phyloP scores from a whole-genome alignment of 140 eudicot genomes.

The Bidens hawaiensis region DNA sequence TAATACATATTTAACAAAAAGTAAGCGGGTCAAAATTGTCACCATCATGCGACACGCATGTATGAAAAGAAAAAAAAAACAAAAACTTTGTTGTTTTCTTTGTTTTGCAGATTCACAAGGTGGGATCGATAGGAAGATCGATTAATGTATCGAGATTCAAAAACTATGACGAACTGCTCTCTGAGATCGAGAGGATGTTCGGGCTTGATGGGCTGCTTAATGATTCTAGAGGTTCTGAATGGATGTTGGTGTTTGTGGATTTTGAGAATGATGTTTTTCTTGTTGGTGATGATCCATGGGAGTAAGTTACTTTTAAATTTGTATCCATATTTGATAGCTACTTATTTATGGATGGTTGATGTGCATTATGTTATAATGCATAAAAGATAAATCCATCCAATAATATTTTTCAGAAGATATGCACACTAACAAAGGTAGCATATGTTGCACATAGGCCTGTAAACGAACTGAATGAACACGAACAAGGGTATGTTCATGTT shows the following conservation, averaged over 20 bases:
- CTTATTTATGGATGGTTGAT: neutral
- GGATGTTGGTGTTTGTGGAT: constrained; percentile 90
- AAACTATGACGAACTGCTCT: constrained; percentile 61
- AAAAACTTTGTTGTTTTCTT: neutral
- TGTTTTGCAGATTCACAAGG: constrained; percentile 68
- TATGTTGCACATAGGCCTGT: too few species aligned
- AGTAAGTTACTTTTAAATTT: constrained; percentile 46
- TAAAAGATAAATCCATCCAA: neutral
- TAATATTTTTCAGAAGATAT: too few species aligned
- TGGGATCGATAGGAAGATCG: constrained; percentile 92
- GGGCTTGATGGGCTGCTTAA: constrained; percentile 81
- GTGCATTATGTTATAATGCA: neutral
- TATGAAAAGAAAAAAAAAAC: too few species aligned
- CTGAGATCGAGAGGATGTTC: constrained; percentile 83
- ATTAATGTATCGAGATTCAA: constrained; percentile 72
- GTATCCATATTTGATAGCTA: neutral
- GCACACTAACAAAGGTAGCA: too few species aligned
- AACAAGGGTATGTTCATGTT: too few species aligned
- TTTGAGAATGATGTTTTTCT: constrained; percentile 85
- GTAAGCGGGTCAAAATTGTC: neutral
- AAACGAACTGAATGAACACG: too few species aligned
- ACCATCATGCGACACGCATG: neutral
- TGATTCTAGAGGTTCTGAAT: constrained; percentile 61
- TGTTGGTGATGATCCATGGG: constrained; percentile 97
- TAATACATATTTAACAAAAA: too few species aligned